Conservation (phyloP, 139 green algal genomes). For the Parachlorella kessleri region DNA sequence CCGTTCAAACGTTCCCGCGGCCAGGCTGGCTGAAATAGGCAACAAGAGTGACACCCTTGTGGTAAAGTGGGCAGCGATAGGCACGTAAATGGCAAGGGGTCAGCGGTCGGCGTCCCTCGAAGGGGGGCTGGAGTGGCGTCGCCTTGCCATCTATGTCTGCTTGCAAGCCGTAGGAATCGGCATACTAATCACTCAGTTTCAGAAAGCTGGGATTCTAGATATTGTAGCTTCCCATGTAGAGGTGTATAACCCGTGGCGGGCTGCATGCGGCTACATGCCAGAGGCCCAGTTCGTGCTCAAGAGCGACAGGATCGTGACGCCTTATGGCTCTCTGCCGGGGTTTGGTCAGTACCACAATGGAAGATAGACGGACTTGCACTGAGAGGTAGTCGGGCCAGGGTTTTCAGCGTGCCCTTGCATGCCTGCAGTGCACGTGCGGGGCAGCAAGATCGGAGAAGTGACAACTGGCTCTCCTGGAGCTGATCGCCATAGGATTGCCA, state of each 20-base stretch:
- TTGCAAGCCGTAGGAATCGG: conserved; percentile 10
- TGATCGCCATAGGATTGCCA: neutral
- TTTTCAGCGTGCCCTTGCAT: neutral
- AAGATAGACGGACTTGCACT: neutral
- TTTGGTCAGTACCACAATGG: neutral
- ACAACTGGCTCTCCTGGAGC: neutral
- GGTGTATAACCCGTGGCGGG: conserved; percentile 9
- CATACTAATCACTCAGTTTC: neutral
- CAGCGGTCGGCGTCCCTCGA: too few relatives aligned
- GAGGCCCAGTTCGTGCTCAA: conserved; percentile 40
- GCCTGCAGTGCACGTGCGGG: conserved; percentile 40
- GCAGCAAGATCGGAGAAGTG: conserved; percentile 31
- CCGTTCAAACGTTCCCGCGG: too few relatives aligned
- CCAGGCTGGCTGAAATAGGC: too few relatives aligned
- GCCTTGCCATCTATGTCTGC: neutral
- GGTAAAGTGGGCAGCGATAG: too few relatives aligned
- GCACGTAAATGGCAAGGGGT: too few relatives aligned
- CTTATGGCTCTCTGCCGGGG: conserved; percentile 23
- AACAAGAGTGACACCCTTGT: too few relatives aligned
- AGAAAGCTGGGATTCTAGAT: conserved; percentile 2
- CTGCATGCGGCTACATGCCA: conserved; percentile 35
- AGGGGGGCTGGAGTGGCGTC: too few relatives aligned
- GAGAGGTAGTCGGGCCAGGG: too few relatives aligned
- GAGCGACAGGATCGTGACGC: conserved; percentile 30
- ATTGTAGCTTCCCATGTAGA: conserved; percentile 4